Conservation (phyloP, 345 rosid species). For the Citrus unshiu region DNA sequence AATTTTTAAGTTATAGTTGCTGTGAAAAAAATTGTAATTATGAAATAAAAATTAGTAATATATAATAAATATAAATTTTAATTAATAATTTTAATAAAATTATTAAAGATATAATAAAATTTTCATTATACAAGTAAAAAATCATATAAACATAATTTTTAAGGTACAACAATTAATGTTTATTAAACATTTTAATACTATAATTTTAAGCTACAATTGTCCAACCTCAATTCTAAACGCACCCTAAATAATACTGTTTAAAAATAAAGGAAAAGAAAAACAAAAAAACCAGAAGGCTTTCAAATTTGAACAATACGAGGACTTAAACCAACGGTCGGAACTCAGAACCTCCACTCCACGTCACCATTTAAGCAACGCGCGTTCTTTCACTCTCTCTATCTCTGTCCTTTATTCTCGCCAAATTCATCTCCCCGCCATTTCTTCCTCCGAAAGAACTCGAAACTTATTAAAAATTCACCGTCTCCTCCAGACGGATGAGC, state of each 20-base stretch:
- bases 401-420: constrained; percentile 37
- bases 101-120: too few species aligned
- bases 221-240: rapidly evolving
- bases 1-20: rapidly evolving
- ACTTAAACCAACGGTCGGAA: background rate
- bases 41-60: too few species aligned
- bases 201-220: rapidly evolving
- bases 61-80: too few species aligned
- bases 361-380: background rate
- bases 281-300: background rate
- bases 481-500: background rate
- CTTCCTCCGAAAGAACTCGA: constrained; percentile 27
- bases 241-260: too few species aligned
- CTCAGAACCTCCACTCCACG: background rate
- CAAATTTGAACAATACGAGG: background rate
- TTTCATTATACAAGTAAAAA: too few species aligned
- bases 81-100: too few species aligned
- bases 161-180: rapidly evolving
- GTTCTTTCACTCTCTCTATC: background rate
- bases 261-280: too few species aligned
- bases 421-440: constrained; percentile 64
- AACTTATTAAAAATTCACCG: background rate
- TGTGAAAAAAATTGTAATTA: too few species aligned
- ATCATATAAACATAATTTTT: too few species aligned
- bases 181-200: too few species aligned